A percentile compares a stretch with the other conserved stretches of the same genome.
phyloP scores from a whole-genome alignment of 768 basidiomycete genomes.

The Lactarius indigo region DNA sequence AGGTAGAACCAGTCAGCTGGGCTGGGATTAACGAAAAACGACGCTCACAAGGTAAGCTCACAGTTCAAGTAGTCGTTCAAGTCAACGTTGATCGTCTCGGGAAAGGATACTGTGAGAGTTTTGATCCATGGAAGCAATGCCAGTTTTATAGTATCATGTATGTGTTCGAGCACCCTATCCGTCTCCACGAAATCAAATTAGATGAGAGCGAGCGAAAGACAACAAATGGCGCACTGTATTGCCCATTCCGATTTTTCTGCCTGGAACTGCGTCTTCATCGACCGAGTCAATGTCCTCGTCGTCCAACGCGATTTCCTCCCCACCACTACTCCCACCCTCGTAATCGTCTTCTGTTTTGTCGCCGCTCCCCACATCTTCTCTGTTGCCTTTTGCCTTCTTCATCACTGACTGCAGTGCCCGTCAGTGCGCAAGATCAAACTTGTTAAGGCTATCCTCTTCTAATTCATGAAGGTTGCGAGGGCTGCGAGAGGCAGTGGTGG shows the following conservation, averaged over 20 bases:
- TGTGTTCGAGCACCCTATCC: constrained; percentile 73
- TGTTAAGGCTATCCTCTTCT: constrained; percentile 64
- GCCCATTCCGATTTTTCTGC: constrained; percentile 78
- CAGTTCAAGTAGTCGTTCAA: constrained; percentile 88
- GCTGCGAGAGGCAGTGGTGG: too few relatives aligned
- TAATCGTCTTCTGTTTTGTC: constrained; percentile 35
- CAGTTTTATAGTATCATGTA: constrained; percentile 71
- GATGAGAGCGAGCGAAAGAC: constrained; percentile 4
- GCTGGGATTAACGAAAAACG: constrained; percentile 32
- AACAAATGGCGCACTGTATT: constrained; percentile 54
- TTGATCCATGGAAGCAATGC: constrained; percentile 82
- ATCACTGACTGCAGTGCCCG: constrained; percentile 32
- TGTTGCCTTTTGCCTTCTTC: constrained; percentile 16
- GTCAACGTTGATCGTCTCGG: constrained; percentile 69
- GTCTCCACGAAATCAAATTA: background rate
- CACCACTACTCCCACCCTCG: constrained; percentile 34
- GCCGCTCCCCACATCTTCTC: constrained; percentile 35
- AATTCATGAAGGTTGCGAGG: constrained; percentile 53
- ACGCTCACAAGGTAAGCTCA: constrained; percentile 83
- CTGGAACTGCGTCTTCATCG: constrained; percentile 79
- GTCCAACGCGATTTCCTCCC: constrained; percentile 58
- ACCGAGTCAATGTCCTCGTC: constrained; percentile 58
- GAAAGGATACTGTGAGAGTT: constrained; percentile 68
- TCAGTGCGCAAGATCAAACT: constrained; percentile 56
- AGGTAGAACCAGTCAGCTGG: constrained; percentile 2